Evolutionary conservation across 331 rosid species (phyloP).

Genomic region (Rosa hybrid): DNA sequence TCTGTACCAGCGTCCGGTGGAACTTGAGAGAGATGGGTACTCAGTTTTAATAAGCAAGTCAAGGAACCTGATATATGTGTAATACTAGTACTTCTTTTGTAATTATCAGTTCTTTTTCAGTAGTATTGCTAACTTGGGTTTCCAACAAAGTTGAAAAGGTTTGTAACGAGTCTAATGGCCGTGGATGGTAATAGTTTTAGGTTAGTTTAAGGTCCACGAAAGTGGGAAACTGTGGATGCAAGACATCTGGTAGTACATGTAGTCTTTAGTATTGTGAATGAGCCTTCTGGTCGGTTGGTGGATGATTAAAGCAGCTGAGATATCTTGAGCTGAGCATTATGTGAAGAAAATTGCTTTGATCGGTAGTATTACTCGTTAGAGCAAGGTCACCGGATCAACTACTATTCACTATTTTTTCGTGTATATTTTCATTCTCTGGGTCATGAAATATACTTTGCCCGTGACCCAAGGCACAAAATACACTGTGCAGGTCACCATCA

Average conservation of each 20-base stretch:
- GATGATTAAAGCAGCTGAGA: not conserved
- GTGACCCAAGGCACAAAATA: too few relatives aligned
- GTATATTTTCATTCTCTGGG: too few relatives aligned
- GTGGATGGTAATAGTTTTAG: not conserved
- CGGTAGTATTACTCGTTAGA: too few relatives aligned
- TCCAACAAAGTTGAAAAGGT: not conserved
- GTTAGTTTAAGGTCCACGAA: conserved; percentile 13
- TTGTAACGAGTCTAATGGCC: conserved; percentile 3
- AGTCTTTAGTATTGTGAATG: not conserved
- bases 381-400: too few relatives aligned
- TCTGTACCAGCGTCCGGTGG: conserved; percentile 26
- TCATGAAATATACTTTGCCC: too few relatives aligned
- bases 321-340: not conserved
- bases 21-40: conserved; percentile 22
- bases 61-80: conserved; percentile 22
- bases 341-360: too few relatives aligned
- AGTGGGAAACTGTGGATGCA: not conserved
- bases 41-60: conserved; percentile 27
- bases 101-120: conserved; percentile 23
- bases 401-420: too few relatives aligned
- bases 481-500: too few relatives aligned
- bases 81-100: conserved; percentile 14
- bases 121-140: conserved; percentile 20
- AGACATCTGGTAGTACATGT: not conserved
- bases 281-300: conserved; percentile 12